A percentile compares a stretch with the other conserved stretches of the same genome.
phyloP scores from a whole-genome alignment of 2,329 filamentous ascomycete species.

The Podosphaera aphanis region DNA sequence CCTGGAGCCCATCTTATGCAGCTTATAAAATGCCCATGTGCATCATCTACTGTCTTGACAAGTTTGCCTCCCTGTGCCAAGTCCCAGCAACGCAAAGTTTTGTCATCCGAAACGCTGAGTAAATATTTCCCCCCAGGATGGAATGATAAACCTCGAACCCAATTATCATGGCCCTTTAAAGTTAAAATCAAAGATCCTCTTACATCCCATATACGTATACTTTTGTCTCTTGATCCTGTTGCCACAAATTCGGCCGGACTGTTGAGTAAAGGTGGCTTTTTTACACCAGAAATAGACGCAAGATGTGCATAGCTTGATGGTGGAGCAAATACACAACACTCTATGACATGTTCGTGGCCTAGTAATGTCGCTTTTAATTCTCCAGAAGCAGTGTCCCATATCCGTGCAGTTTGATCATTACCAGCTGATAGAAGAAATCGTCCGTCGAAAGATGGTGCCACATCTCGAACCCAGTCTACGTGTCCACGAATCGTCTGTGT shows the following conservation, averaged over 20 bases:
- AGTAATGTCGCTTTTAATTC: conserved; percentile 61
- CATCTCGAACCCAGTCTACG: conserved; percentile 74
- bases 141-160: conserved; percentile 69
- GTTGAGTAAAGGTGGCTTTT: conserved; percentile 51
- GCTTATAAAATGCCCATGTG: conserved; percentile 65
- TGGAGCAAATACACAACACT: conserved; percentile 74
- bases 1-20: conserved; percentile 74
- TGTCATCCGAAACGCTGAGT: conserved; percentile 69
- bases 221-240: conserved; percentile 74
- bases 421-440: conserved; percentile 63
- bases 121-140: conserved; percentile 85
- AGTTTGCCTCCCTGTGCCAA: conserved; percentile 73
- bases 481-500: conserved; percentile 76
- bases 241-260: conserved; percentile 73
- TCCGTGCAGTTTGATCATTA: conserved; percentile 55
- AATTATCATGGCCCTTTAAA: conserved; percentile 75
- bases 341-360: conserved; percentile 67
- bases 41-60: conserved; percentile 56
- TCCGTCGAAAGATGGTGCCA: conserved; percentile 62
- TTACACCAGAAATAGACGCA: conserved; percentile 54
- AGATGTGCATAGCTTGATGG: conserved; percentile 56
- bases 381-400: conserved; percentile 59
- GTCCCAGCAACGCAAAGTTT: conserved; percentile 86
- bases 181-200: conserved; percentile 69
- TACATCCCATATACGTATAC: conserved; percentile 71